Evolutionary conservation across 2,329 filamentous ascomycete species (phyloP).

Genomic region (Paraphaeosphaeria minitans): DNA sequence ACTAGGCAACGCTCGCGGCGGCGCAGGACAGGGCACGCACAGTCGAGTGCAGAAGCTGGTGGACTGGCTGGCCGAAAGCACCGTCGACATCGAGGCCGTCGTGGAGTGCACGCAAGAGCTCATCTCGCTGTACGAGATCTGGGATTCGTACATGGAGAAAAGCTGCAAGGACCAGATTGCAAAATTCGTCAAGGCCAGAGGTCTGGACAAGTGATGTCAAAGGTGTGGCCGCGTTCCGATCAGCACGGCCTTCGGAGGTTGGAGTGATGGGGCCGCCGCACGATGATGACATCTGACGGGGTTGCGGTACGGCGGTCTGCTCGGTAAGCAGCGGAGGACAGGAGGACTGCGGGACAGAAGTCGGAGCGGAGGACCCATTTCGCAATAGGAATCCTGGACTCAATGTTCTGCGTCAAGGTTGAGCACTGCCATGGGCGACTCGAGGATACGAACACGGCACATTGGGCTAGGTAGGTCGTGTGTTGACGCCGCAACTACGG

Average conservation of each 20-base stretch:
- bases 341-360: conserved; percentile 6
- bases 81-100: conserved; percentile 80
- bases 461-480: no score
- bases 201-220: conserved; percentile 56
- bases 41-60: conserved; percentile 70
- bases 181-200: conserved; percentile 65
- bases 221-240: conserved; percentile 16
- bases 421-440: background rate
- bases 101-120: conserved; percentile 91
- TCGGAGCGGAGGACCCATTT: background rate
- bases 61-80: conserved; percentile 84
- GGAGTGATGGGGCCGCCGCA: conserved; percentile 12
- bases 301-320: conserved; percentile 6
- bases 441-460: background rate
- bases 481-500: background rate
- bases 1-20: conserved; percentile 37
- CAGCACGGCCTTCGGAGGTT: conserved; percentile 6
- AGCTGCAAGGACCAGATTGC: conserved; percentile 67
- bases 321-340: conserved; percentile 1
- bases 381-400: background rate
- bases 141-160: conserved; percentile 70
- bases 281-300: conserved; percentile 19
- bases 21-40: conserved; percentile 46
- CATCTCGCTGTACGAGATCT: conserved; percentile 83
- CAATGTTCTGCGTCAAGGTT: background rate